Conservation (phyloP, 306 rosid species). For the Rosa multiflora region DNA sequence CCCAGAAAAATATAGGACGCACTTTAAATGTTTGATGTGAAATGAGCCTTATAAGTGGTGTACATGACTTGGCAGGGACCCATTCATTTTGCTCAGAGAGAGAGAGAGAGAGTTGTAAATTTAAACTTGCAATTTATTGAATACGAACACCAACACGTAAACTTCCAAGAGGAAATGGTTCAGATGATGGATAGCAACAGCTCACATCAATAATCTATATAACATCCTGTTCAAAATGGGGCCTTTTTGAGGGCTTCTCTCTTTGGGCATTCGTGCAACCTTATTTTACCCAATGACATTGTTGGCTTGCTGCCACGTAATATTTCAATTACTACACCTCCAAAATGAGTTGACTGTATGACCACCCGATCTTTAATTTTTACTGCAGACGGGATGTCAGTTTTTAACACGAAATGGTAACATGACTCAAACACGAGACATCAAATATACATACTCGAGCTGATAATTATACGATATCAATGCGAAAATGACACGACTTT, state of each 20-base stretch:
- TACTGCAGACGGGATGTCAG: not conserved
- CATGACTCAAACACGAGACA: not conserved
- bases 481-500: not conserved
- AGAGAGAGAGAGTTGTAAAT: not conserved
- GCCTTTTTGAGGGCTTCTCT: not conserved
- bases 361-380: not conserved
- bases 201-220: not conserved
- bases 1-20: too few relatives aligned
- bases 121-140: not conserved
- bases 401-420: not conserved
- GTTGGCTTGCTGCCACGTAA: not conserved
- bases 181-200: not conserved
- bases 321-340: slow-evolving; percentile 3
- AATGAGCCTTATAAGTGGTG: not conserved
- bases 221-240: not conserved
- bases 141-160: not conserved
- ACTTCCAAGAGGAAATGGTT: slow-evolving; percentile 10
- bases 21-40: not conserved
- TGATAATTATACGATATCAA: not conserved
- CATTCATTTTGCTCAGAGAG: not conserved
- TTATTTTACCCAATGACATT: not conserved
- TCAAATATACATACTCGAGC: too few relatives aligned
- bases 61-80: slow-evolving; percentile 6
- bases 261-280: not conserved
- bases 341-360: not conserved